These are phyloP conservation scores for Chloris gayana DNA, from an alignment of 176 grass and related monocot genomes.

Conservation along the genomic window DNA sequence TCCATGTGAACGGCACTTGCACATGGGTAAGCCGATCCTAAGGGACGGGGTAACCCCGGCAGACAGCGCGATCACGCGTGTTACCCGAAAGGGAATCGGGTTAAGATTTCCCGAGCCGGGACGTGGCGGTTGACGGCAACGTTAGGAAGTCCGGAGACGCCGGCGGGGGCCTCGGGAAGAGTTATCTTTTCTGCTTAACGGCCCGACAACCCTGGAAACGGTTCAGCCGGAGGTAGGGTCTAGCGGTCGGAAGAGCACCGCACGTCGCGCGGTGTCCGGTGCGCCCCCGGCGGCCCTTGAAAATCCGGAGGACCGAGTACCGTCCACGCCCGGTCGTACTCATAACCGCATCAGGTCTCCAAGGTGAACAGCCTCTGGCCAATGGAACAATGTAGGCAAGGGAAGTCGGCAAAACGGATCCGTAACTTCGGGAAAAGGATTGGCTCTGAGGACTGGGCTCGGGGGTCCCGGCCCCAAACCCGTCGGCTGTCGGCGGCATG, in stretches of 20 bases:
- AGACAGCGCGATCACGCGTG: conserved; percentile 14
- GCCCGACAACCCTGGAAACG: conserved; percentile 64
- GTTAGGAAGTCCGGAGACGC: conserved; percentile 70
- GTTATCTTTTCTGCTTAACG: conserved; percentile 81
- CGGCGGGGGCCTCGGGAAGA: conserved; percentile 72
- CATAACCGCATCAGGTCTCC: conserved; percentile 82
- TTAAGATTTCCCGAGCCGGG: conserved; percentile 63
- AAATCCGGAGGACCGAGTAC: conserved; percentile 61
- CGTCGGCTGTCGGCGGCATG: not conserved
- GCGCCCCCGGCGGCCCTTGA: conserved; percentile 61
- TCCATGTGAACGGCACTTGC: conserved; percentile 80
- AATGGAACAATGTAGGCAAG: conserved; percentile 78
- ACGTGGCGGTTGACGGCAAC: conserved; percentile 62
- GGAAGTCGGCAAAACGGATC: conserved; percentile 81
- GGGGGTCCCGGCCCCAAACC: conserved; percentile 44
- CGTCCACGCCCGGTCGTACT: conserved; percentile 60
- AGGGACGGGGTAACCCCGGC: conserved; percentile 5
- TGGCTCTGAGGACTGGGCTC: conserved; percentile 73
- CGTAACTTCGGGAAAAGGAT: conserved; percentile 80
- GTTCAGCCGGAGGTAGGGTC: conserved; percentile 55
- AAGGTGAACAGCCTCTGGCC: conserved; percentile 76
- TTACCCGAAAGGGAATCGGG: conserved; percentile 51
- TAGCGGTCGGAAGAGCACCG: conserved; percentile 64
- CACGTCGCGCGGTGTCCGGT: conserved; percentile 62
- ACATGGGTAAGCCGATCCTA: conserved; percentile 66